Base-by-base conservation (phyloP, 208 protist species). In the Crithidia thermophila region DNA sequence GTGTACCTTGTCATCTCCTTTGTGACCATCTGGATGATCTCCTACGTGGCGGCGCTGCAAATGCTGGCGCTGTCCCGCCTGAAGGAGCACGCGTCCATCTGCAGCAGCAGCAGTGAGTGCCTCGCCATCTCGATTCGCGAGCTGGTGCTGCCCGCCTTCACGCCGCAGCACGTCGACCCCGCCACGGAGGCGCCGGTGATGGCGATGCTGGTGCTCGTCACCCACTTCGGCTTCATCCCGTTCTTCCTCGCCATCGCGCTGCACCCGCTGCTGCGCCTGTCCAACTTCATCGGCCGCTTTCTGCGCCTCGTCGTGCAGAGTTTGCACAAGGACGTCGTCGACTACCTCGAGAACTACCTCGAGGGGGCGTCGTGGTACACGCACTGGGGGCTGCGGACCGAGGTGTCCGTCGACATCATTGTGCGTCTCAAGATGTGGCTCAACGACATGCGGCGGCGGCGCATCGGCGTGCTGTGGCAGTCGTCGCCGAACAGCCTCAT, bases 271-370 rank as follows among this genome's bases (percentile, higher is more conserved):
- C 68, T 94, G 45, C 84, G 81, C 14, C 61, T 91, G 36, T 88
- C 84, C 53, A 87, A 79, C 77, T 88, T 91, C 36, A 85, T 90
- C 47, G 83, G 82, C 25, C 80, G 85, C 10, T 94, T 94, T 47
- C 67, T 94, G 20, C 85, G 85, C 4, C 73, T 90, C 5, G 83
- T 94, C 0, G 76, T 91, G 46, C 81, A 85, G 34, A 82, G 74
- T n/a, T 52, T 94, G 13, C 85, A 91, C 61, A 81, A 83, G 40
- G 88, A 94, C 42, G 75, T 91, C 21, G 37, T 91, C 9, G 81
- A 84, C 18, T 91, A 87, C 72, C 60, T 91, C 23, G 75, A 88
- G 27, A 86, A 75, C 69, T 94, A 91, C 73, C 47, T 94, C 13
- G 88, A 94, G 63, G 85, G 88, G 31, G 56, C 63, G 7, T 61